Evolutionary conservation across 441 rosid genomes (phyloP).

Genomic region (Erysimum pusillum): DNA sequence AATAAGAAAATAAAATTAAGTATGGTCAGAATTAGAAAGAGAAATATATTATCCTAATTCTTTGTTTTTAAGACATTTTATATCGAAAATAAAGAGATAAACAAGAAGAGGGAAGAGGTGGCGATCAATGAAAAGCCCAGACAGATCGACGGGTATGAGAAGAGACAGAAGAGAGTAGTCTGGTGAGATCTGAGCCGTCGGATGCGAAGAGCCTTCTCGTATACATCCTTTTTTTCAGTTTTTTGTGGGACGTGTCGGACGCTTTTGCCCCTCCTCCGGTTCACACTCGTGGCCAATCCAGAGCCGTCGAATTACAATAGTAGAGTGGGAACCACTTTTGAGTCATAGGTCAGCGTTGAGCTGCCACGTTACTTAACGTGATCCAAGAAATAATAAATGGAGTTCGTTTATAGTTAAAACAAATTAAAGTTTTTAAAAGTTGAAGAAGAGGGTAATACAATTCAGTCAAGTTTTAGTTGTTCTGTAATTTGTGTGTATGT

Average conservation of each 20-base stretch:
- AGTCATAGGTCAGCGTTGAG: constrained; percentile 20
- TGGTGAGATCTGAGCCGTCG: constrained; percentile 32
- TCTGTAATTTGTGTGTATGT: background rate
- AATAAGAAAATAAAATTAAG: constrained; percentile 29
- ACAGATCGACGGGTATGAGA: constrained; percentile 37
- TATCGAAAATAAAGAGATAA: constrained; percentile 6
- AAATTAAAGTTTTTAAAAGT: background rate
- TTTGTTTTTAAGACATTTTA: background rate
- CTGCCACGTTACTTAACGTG: constrained; percentile 44
- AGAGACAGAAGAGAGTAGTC: constrained; percentile 35
- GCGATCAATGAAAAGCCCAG: constrained; percentile 33
- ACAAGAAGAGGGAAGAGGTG: constrained; percentile 6
- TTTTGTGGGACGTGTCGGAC: constrained; percentile 41
- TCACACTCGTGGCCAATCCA: constrained; percentile 30
- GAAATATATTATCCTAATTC: constrained; percentile 31
- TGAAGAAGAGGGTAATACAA: background rate
- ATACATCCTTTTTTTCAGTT: background rate
- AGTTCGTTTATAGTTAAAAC: constrained; percentile 20
- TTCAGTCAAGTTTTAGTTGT: background rate
- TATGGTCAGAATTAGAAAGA: constrained; percentile 38
- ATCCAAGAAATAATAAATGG: constrained; percentile 33
- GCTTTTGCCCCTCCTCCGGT: constrained; percentile 35
- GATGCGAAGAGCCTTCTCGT: constrained; percentile 42
- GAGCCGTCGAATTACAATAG: constrained; percentile 26
- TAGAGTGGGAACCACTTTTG: background rate